Conservation (phyloP, 805 yeast genomes). For the Wickerhamiella occidentalis region DNA sequence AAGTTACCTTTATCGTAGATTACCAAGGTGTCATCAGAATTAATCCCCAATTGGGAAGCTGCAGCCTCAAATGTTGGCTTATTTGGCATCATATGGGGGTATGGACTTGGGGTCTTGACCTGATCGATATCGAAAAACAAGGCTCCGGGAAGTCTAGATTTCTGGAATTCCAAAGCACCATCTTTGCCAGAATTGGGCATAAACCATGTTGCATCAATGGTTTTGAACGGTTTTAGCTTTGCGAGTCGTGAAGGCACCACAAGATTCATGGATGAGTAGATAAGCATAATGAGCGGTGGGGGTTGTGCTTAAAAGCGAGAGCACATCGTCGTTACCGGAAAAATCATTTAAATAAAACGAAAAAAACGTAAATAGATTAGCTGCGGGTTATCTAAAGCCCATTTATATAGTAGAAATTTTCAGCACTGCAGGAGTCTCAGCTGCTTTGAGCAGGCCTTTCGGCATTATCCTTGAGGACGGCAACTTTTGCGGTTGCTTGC, state of each 20-base stretch:
- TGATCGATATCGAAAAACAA: constrained; percentile 70
- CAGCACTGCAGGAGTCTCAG: too few relatives aligned
- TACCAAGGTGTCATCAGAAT: constrained; percentile 45
- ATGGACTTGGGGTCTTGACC: constrained; percentile 49
- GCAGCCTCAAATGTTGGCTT: constrained; percentile 41
- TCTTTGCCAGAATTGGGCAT: constrained; percentile 60
- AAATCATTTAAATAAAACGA: neutral
- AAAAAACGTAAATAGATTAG: neutral
- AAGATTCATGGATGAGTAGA: neutral
- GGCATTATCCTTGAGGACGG: too few relatives aligned
- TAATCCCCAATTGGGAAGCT: constrained; percentile 26
- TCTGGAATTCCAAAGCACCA: constrained; percentile 36
- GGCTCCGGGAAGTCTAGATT: constrained; percentile 52
- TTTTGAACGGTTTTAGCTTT: constrained; percentile 28
- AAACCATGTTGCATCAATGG: constrained; percentile 88
- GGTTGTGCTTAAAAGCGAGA: too few relatives aligned
- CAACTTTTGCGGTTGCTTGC: too few relatives aligned
- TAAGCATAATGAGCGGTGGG: too few relatives aligned
- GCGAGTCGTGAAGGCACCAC: constrained; percentile 17
- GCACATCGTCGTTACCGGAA: too few relatives aligned
- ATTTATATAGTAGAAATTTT: too few relatives aligned
- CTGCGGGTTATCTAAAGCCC: neutral
- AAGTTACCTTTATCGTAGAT: constrained; percentile 78
- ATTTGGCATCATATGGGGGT: constrained; percentile 86
- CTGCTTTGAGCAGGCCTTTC: too few relatives aligned